Conservation (phyloP, 345 rosid species). For the Moricandia arvensis region DNA sequence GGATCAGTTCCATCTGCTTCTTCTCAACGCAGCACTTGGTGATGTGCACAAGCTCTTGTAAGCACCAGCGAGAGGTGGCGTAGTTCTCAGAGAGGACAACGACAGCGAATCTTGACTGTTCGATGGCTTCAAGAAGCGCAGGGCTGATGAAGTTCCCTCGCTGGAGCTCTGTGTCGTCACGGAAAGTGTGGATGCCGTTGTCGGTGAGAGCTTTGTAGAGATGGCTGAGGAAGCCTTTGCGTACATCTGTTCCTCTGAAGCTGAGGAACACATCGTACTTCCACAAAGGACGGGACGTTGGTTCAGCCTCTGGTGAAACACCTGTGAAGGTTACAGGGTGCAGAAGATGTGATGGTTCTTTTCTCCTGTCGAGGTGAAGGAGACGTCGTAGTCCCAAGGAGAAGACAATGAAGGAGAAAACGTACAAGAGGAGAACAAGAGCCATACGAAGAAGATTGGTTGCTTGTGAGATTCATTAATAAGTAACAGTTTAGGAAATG, state of each 20-base stretch:
- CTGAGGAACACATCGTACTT: constrained; percentile 39
- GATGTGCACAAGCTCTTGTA: constrained; percentile 38
- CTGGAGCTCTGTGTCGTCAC: constrained; percentile 29
- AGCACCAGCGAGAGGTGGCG: constrained; percentile 36
- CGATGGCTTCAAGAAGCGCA: constrained; percentile 26
- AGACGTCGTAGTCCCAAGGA: constrained; percentile 9
- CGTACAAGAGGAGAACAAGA: neutral
- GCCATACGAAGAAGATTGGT: constrained; percentile 2
- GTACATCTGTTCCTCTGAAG: constrained; percentile 31
- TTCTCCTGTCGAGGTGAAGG: neutral
- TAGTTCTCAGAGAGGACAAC: constrained; percentile 37
- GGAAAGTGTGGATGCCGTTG: constrained; percentile 33
- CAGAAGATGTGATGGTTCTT: neutral
- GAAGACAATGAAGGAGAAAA: neutral
- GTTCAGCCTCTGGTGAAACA: too few species aligned
- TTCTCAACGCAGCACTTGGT: constrained; percentile 5
- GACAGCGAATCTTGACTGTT: constrained; percentile 30
- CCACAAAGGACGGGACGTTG: neutral
- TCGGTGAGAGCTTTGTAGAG: constrained; percentile 34
- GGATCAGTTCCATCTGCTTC: constrained; percentile 16
- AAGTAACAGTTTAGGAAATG: neutral
- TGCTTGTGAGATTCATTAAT: neutral
- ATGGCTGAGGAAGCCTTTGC: constrained; percentile 34
- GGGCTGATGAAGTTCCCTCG: constrained; percentile 26
- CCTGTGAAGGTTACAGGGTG: neutral